Evolutionary conservation across 2,329 filamentous ascomycete species (phyloP).

Genomic region (Lasiodiplodia gonubiensis): DNA sequence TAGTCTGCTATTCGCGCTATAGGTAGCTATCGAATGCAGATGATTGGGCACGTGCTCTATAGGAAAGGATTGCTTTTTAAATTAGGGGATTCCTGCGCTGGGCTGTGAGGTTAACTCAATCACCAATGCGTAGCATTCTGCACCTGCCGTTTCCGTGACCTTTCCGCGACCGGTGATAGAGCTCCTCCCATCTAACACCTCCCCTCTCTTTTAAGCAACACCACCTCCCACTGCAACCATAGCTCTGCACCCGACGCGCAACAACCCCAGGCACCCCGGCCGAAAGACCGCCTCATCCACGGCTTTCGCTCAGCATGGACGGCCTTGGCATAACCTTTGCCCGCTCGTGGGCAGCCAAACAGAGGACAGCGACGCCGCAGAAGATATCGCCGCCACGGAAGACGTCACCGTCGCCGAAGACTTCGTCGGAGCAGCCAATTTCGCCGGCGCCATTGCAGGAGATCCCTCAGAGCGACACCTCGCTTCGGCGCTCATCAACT

Average conservation of each 20-base stretch:
- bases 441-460: not conserved
- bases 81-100: not conserved
- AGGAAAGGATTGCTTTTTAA: not conserved
- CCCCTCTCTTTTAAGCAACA: not conserved
- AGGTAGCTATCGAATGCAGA: too few relatives aligned
- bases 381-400: not conserved
- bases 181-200: not conserved
- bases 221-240: not conserved
- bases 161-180: not conserved
- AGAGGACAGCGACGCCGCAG: not conserved
- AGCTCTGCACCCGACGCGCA: not conserved
- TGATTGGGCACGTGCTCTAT: not conserved
- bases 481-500: not conserved
- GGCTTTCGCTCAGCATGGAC: not conserved
- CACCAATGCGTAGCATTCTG: not conserved
- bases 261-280: not conserved
- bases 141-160: not conserved
- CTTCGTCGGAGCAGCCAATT: not conserved
- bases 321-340: conserved; percentile 9
- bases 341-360: not conserved
- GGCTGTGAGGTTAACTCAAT: not conserved
- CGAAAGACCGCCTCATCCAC: not conserved
- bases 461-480: not conserved
- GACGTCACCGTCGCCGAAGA: not conserved
- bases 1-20: too few relatives aligned